Percentiles rank a stretch among this genome's conserved stretches.
phyloP scores from a whole-genome alignment of 2,329 filamentous ascomycete species.

The Phaeosphaeriaceae sp. region DNA sequence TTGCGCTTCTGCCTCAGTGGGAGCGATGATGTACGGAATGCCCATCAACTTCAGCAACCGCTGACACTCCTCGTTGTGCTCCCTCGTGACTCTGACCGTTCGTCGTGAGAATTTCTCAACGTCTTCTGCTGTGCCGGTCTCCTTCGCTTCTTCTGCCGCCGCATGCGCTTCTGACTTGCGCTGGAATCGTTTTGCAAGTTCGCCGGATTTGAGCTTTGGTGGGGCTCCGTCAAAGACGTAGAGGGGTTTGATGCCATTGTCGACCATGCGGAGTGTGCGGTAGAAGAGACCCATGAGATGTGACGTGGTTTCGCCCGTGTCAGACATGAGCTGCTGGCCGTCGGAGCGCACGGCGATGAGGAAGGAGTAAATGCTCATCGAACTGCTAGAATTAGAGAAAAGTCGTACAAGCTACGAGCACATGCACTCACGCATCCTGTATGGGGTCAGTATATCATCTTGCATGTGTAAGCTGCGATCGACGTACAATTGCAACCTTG shows the following conservation, averaged over 20 bases:
- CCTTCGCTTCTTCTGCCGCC: conserved; percentile 91
- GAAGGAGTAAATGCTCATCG: conserved; percentile 99
- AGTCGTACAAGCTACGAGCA: neutral
- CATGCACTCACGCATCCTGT: conserved; percentile 55
- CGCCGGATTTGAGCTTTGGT: conserved; percentile 95
- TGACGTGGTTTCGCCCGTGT: conserved; percentile 94
- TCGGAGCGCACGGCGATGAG: conserved; percentile 96
- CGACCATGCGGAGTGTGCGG: conserved; percentile 95
- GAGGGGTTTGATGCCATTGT: conserved; percentile 97
- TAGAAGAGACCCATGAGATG: conserved; percentile 99
- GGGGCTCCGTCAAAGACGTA: conserved; percentile 98
- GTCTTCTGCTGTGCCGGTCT: conserved; percentile 96
- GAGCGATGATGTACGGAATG: conserved; percentile 91
- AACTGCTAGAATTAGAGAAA: conserved; percentile 59
- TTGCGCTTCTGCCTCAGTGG: conserved; percentile 96
- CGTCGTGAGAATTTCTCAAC: conserved; percentile 95
- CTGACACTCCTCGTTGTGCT: conserved; percentile 97
- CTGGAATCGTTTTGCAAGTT: conserved; percentile 94
- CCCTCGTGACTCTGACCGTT: conserved; percentile 91
- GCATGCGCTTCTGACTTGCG: conserved; percentile 93
- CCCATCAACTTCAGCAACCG: conserved; percentile 92
- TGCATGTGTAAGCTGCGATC: neutral
- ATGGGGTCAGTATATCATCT: conserved; percentile 28
- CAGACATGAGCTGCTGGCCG: conserved; percentile 94
- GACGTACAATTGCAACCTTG: conserved; percentile 91